Evolutionary conservation across 2,329 filamentous ascomycete genomes (phyloP).

Genomic region (Beauveria asiatica): DNA sequence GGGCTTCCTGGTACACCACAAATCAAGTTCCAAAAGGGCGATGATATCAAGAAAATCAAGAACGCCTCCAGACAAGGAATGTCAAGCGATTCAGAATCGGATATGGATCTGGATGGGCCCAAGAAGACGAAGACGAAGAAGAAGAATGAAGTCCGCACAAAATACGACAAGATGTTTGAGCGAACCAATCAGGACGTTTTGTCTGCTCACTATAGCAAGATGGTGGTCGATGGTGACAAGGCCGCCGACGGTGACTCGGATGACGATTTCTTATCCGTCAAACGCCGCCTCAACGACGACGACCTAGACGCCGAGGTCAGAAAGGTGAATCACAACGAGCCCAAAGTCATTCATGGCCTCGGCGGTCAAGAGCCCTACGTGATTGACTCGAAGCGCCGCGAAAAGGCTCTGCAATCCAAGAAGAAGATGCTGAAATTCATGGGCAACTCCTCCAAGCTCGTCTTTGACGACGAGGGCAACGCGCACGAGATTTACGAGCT

Average conservation of each 20-base stretch:
- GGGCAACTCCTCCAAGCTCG: conserved; percentile 72
- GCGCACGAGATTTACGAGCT: conserved; percentile 82
- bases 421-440: conserved; percentile 89
- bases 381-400: conserved; percentile 88
- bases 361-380: conserved; percentile 67
- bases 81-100: conserved; percentile 52
- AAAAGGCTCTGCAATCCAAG: conserved; percentile 92
- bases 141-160: conserved; percentile 67
- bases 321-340: conserved; percentile 32
- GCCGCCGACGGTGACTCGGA: conserved; percentile 54
- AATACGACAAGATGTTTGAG: conserved; percentile 98
- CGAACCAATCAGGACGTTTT: conserved; percentile 91
- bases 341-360: conserved; percentile 57
- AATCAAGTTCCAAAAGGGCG: conserved; percentile 87
- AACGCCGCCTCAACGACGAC: conserved; percentile 71
- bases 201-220: conserved; percentile 85
- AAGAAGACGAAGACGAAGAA: conserved; percentile 37
- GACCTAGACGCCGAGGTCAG: conserved; percentile 47
- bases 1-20: conserved; percentile 86
- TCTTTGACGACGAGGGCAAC: conserved; percentile 89
- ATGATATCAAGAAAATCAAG: conserved; percentile 79
- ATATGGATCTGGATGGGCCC: conserved; percentile 42
- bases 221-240: conserved; percentile 50
- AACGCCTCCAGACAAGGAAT: conserved; percentile 67
- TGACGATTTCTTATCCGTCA: conserved; percentile 79